Conservation (phyloP, 495 filamentous ascomycete genomes). For the Echria macrotheca region DNA sequence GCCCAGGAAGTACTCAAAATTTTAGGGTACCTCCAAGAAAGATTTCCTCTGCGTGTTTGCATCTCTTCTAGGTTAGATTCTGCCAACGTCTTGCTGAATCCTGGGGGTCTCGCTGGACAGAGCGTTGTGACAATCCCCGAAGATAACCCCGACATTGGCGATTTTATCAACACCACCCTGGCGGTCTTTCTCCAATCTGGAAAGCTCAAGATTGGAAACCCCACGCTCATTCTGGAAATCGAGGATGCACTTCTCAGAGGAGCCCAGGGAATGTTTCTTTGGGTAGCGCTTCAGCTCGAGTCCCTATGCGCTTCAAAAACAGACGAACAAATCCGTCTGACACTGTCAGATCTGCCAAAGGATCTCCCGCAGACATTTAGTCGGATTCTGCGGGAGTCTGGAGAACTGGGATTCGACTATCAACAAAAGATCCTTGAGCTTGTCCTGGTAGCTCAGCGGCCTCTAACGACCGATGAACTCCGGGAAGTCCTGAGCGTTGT, state of each 20-base stretch:
- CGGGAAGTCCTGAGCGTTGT: constrained; percentile 39
- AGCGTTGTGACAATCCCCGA: too few species aligned
- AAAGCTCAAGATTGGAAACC: constrained; percentile 32
- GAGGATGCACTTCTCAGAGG: constrained; percentile 27
- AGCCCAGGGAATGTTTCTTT: constrained; percentile 43
- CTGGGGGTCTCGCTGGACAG: too few species aligned
- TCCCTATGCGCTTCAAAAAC: constrained; percentile 33
- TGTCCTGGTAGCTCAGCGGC: constrained; percentile 28
- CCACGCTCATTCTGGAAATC: constrained; percentile 33
- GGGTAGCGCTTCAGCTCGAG: constrained; percentile 42
- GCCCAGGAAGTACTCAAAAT: constrained; percentile 19
- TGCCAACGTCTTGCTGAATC: constrained; percentile 8
- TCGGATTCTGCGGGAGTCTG: constrained; percentile 32
- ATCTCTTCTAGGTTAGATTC: constrained; percentile 28
- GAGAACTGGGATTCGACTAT: constrained; percentile 13
- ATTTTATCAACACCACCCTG: constrained; percentile 33
- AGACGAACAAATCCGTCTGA: constrained; percentile 35
- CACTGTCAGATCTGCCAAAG: constrained; percentile 36
- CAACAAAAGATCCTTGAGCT: constrained; percentile 29
- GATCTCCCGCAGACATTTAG: constrained; percentile 37
- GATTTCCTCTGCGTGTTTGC: constrained; percentile 26
- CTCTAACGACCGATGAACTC: constrained; percentile 37
- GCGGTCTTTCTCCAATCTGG: constrained; percentile 25
- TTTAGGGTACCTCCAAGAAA: constrained; percentile 22
- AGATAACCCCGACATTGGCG: constrained; percentile 36